Base-by-base conservation (phyloP, 2,329 filamentous ascomycete genomes). In the Scolecobasidium constrictum region DNA sequence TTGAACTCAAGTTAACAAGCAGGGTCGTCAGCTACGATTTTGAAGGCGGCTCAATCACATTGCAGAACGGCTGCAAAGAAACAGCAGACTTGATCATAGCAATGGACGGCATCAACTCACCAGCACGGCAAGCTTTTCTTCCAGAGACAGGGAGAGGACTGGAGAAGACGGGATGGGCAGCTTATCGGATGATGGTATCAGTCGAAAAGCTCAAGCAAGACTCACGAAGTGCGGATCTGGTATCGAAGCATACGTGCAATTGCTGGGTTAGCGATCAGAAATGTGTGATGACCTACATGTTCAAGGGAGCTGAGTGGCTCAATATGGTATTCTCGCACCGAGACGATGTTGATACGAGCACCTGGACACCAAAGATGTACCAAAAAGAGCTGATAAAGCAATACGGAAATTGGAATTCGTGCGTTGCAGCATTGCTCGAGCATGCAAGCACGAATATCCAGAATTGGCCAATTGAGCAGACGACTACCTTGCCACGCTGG, bases 81-180 rank as follows among this genome's bases (percentile, higher is more conserved):
- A 53, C 50, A 1, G 58, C 58, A 4, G 55, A 62, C 38, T 31
- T 65, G 1, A 48, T 67, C 15, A 54, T 68, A 40, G 65, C 63
- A 4, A 61, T 61, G 3, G 65, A 68, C 46, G 65, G 66, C 4
- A 66, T 68, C 52, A 67, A 68, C 47, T 66, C 63, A 28, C 60
- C 60, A 1, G 63, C 59, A n/a, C 53, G 64, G 23, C 35, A 26
- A 37, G 42, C 45, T 34, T 35, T 51, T 13, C 40, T 50, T 12
- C 22, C 15, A n/a, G 37, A 9, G 35, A 33, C 7, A 37, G 36
- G 15, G 38, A 23, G 48, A 19, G 37, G 45, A 16, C 28, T 51
- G 9, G 44, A 49, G 20, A 22, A 36, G 23, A 51, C 49, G 19
- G 45, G 45, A 11, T 51, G 48, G 48, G 48, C 49, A 2, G 49